Evolutionary conservation across 306 rosid species (phyloP).

Genomic region (Crotalaria pallida): DNA sequence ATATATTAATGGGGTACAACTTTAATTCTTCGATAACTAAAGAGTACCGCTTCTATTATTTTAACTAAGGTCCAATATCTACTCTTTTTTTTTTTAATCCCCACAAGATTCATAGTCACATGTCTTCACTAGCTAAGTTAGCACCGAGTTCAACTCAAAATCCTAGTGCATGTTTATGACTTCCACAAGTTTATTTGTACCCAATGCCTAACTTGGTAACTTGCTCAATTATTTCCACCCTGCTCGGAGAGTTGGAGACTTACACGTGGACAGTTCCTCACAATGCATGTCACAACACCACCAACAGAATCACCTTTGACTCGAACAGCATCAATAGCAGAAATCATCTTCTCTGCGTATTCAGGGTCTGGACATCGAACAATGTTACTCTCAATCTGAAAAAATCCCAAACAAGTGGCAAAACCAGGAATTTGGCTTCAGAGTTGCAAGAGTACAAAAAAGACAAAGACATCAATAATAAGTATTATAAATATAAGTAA

Average conservation of each 20-base stretch:
- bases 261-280: conserved; percentile 87
- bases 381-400: conserved; percentile 88
- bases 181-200: background rate
- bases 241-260: conserved; percentile 17
- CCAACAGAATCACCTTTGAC: conserved; percentile 91
- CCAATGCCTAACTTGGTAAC: background rate
- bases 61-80: background rate
- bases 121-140: background rate
- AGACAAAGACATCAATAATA: background rate
- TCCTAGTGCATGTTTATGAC: background rate
- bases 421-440: conserved; percentile 14
- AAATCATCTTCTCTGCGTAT: conserved; percentile 94
- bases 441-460: conserved; percentile 4
- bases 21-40: conserved; percentile 6
- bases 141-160: background rate
- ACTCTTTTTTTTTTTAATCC: conserved; percentile 14
- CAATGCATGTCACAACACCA: conserved; percentile 90
- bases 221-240: conserved; percentile 1
- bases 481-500: background rate
- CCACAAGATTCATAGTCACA: background rate
- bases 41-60: conserved; percentile 3
- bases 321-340: conserved; percentile 80
- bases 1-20: background rate
- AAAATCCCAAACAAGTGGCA: conserved; percentile 1
- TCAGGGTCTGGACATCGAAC: conserved; percentile 94